phyloP scores from a whole-genome alignment of 2,329 filamentous ascomycete species.

The Aspergillus flavus region DNA sequence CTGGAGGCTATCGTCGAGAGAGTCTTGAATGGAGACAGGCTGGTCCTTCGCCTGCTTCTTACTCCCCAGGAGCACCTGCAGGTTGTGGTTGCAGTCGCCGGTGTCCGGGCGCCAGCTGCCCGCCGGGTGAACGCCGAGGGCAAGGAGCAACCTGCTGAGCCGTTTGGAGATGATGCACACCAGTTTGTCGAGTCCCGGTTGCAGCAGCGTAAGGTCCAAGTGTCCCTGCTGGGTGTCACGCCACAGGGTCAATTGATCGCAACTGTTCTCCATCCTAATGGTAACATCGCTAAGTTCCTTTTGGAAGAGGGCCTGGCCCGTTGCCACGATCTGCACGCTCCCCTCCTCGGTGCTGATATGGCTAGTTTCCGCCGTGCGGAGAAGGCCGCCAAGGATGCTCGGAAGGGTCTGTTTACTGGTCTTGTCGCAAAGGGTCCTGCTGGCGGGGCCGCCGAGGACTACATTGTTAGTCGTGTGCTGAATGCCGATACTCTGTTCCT shows the following conservation, averaged over 20 bases:
- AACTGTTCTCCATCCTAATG: conserved; percentile 80
- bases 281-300: conserved; percentile 90
- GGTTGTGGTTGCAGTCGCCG: conserved; percentile 85
- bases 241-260: conserved; percentile 92
- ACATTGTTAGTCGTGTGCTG: conserved; percentile 80
- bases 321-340: conserved; percentile 95
- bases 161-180: conserved; percentile 85
- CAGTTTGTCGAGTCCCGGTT: conserved; percentile 84
- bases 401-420: conserved; percentile 78
- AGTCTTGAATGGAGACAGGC: conserved; percentile 85
- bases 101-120: conserved; percentile 85
- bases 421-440: conserved; percentile 67
- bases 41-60: conserved; percentile 80
- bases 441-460: conserved; percentile 69
- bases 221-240: conserved; percentile 82
- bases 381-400: conserved; percentile 75
- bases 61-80: conserved; percentile 84
- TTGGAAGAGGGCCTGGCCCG: conserved; percentile 86
- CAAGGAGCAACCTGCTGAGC: conserved; percentile 80
- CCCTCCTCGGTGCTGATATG: conserved; percentile 88
- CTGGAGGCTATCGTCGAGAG: conserved; percentile 87
- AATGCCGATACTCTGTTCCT: conserved; percentile 88
- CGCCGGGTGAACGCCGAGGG: conserved; percentile 81
- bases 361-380: conserved; percentile 80
- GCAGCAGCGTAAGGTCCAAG: conserved; percentile 80